phyloP scores from a whole-genome alignment of 2,329 filamentous ascomycete species.

The Botrytis aclada region DNA sequence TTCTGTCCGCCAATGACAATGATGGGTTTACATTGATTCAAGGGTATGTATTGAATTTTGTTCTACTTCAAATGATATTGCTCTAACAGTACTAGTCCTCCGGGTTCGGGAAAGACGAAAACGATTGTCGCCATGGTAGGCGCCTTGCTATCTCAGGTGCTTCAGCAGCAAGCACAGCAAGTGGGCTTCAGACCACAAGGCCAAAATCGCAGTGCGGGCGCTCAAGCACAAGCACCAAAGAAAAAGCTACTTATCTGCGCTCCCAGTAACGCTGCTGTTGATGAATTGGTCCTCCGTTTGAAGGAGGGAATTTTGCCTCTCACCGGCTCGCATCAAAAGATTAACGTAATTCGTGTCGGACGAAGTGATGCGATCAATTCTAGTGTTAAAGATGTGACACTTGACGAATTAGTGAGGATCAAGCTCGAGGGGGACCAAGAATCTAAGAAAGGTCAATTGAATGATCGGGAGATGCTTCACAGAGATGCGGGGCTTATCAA shows the following conservation, averaged over 20 bases:
- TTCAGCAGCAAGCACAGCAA: slow-evolving; percentile 35
- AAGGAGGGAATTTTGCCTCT: slow-evolving; percentile 81
- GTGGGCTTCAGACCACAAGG: slow-evolving; percentile 35
- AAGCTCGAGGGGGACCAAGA: slow-evolving; percentile 63
- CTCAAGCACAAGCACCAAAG: slow-evolving; percentile 40
- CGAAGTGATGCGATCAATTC: slow-evolving; percentile 89
- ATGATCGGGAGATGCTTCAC: slow-evolving; percentile 54
- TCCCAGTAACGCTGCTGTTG: slow-evolving; percentile 97
- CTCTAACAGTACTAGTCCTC: slow-evolving; percentile 55
- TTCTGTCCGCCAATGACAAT: slow-evolving; percentile 89
- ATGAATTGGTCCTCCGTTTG: slow-evolving; percentile 89
- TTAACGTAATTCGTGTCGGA: slow-evolving; percentile 87
- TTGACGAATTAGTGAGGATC: slow-evolving; percentile 84
- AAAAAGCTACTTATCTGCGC: slow-evolving; percentile 96
- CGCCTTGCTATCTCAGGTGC: slow-evolving; percentile 64
- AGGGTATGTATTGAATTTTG: slow-evolving; percentile 52
- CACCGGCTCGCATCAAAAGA: slow-evolving; percentile 67
- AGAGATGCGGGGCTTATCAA: slow-evolving; percentile 70
- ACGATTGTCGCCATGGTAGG: slow-evolving; percentile 97
- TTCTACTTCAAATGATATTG: slow-evolving; percentile 31
- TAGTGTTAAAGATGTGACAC: slow-evolving; percentile 83
- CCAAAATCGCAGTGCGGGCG: slow-evolving; percentile 37
- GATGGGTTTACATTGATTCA: slow-evolving; percentile 97
- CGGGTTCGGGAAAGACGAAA: slow-evolving; percentile 97
- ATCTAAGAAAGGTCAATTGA: slow-evolving; percentile 51